Evolutionary conservation across 2,329 filamentous ascomycete species (phyloP).

Genomic region (Amphichorda felina): DNA sequence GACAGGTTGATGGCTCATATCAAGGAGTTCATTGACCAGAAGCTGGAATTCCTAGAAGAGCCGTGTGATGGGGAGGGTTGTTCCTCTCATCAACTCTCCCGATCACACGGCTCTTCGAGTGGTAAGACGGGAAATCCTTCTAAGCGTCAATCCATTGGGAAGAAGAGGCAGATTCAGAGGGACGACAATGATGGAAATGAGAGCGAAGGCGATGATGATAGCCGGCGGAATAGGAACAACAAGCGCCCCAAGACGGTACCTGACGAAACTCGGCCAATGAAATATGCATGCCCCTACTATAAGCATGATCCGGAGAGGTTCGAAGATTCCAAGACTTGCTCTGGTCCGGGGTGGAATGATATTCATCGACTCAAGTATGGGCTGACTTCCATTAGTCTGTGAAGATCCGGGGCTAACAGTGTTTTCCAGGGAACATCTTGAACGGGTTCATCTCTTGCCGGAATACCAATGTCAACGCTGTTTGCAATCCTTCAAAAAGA

Average conservation of each 20-base stretch:
- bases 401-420: neutral
- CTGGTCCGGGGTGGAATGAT: neutral
- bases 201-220: neutral
- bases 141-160: neutral
- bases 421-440: neutral
- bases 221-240: neutral
- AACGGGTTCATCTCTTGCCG: neutral
- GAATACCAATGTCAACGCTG: neutral
- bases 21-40: conserved; percentile 4
- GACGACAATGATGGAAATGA: neutral
- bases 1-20: conserved; percentile 4
- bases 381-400: neutral
- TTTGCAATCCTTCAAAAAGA: neutral
- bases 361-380: conserved; percentile 1
- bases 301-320: neutral
- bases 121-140: neutral
- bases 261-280: neutral
- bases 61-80: conserved; percentile 1
- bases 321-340: neutral
- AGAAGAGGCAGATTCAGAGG: conserved; percentile 1
- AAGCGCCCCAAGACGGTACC: neutral
- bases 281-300: neutral
- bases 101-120: neutral
- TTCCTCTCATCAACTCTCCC: too few relatives aligned
- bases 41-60: conserved; percentile 1